A percentile compares a stretch with the other conserved stretches of the same genome.
Conservation (phyloP, 1,139 yeast species). For the Scheffersomyces quercinus region DNA sequence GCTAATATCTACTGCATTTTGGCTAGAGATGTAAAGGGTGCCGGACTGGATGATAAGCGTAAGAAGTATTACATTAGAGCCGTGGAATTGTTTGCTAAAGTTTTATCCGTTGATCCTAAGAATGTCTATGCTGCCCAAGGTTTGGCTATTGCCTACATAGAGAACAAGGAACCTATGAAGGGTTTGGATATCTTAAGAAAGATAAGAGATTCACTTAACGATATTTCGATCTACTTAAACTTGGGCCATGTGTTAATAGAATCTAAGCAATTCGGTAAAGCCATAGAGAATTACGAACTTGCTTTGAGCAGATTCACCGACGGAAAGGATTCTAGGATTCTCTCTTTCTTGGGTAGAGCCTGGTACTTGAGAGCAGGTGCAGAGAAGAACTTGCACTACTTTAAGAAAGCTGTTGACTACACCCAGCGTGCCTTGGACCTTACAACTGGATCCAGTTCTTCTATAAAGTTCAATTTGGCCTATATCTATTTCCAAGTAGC, state of each 20-base stretch:
- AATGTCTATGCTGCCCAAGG: slow-evolving; percentile 99
- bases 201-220: slow-evolving; percentile 85
- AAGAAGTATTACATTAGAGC: slow-evolving; percentile 84
- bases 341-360: slow-evolving; percentile 80
- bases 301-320: slow-evolving; percentile 69
- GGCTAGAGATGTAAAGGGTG: slow-evolving; percentile 72
- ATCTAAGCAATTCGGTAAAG: slow-evolving; percentile 77
- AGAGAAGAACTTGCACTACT: slow-evolving; percentile 63
- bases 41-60: slow-evolving; percentile 60
- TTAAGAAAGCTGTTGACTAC: slow-evolving; percentile 62
- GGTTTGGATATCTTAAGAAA: slow-evolving; percentile 88
- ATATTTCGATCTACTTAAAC: slow-evolving; percentile 79
- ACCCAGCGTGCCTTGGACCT: slow-evolving; percentile 57
- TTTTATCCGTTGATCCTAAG: slow-evolving; percentile 75
- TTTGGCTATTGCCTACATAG: slow-evolving; percentile 89
- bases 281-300: slow-evolving; percentile 85
- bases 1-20: slow-evolving; percentile 84
- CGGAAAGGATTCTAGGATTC: slow-evolving; percentile 62
- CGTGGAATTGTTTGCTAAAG: slow-evolving; percentile 86
- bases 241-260: slow-evolving; percentile 88
- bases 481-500: slow-evolving; percentile 86
- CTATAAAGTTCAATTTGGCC: slow-evolving; percentile 77
- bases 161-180: slow-evolving; percentile 70
- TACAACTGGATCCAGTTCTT: slow-evolving; percentile 36
- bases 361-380: slow-evolving; percentile 82